phyloP scores from a whole-genome alignment of 2,329 filamentous ascomycete genomes.

The Aspergillus alliaceus region DNA sequence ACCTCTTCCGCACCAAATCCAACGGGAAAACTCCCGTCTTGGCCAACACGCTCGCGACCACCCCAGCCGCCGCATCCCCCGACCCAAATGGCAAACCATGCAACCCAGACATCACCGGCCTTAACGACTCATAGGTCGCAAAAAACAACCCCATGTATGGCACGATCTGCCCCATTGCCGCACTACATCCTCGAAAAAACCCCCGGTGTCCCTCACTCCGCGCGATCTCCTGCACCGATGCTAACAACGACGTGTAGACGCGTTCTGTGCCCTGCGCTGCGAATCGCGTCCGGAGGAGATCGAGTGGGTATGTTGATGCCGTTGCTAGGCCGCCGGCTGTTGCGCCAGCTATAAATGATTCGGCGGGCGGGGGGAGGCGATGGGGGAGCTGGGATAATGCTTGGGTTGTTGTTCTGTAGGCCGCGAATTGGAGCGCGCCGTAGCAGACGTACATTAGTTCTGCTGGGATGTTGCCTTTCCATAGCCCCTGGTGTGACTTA shows the following conservation, averaged over 20 bases:
- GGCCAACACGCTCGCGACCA: slow-evolving; percentile 73
- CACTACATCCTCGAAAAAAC: slow-evolving; percentile 84
- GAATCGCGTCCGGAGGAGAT: slow-evolving; percentile 89
- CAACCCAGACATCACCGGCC: slow-evolving; percentile 52
- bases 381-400: slow-evolving; percentile 58
- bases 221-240: slow-evolving; percentile 71
- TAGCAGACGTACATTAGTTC: slow-evolving; percentile 94
- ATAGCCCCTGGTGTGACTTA: too few species aligned
- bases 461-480: slow-evolving; percentile 97
- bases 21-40: slow-evolving; percentile 93
- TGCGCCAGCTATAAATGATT: slow-evolving; percentile 82
- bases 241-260: slow-evolving; percentile 72
- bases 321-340: slow-evolving; percentile 80
- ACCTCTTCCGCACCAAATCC: slow-evolving; percentile 85
- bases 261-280: slow-evolving; percentile 84
- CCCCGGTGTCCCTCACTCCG: slow-evolving; percentile 72
- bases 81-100: slow-evolving; percentile 66
- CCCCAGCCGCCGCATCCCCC: slow-evolving; percentile 79
- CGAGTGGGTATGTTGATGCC: slow-evolving; percentile 83
- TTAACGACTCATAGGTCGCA: slow-evolving; percentile 76
- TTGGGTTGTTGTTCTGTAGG: slow-evolving; percentile 75
- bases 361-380: slow-evolving; percentile 63
- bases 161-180: slow-evolving; percentile 81
- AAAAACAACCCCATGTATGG: slow-evolving; percentile 99
- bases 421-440: slow-evolving; percentile 82